Evolutionary conservation across 352 stramenopile genomes (phyloP).

Genomic region (Pythium scleroteichum): DNA sequence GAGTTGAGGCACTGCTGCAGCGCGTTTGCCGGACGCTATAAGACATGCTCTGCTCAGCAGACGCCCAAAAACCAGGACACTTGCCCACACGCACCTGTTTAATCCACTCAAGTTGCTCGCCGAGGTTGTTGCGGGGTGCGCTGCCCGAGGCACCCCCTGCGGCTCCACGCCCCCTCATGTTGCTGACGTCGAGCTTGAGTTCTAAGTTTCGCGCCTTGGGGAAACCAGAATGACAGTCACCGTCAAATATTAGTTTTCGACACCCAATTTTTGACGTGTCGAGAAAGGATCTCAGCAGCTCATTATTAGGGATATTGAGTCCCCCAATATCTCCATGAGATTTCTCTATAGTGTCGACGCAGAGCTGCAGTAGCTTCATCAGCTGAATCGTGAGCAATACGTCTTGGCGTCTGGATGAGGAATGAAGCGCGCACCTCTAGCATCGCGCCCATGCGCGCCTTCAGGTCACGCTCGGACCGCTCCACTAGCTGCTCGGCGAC

Average conservation of each 20-base stretch:
- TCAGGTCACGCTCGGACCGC: constrained; percentile 45
- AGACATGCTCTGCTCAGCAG: neutral
- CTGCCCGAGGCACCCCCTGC: constrained; percentile 4
- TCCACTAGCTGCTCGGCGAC: constrained; percentile 45
- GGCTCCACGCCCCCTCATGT: constrained; percentile 15
- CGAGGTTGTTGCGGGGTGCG: constrained; percentile 46
- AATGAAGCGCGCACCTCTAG: constrained; percentile 38
- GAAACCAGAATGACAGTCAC: constrained; percentile 25
- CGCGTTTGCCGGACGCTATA: constrained; percentile 39
- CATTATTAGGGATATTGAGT: too few species aligned
- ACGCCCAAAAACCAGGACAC: too few species aligned
- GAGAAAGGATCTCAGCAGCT: constrained; percentile 1
- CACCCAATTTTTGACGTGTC: neutral
- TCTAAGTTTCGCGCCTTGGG: constrained; percentile 3
- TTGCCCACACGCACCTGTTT: constrained; percentile 40
- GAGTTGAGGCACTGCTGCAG: constrained; percentile 81
- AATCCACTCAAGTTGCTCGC: constrained; percentile 65
- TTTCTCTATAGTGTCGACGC: constrained; percentile 20
- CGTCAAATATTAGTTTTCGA: too few species aligned
- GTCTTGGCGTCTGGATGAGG: too few species aligned
- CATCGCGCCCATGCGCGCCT: constrained; percentile 49
- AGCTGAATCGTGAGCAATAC: neutral
- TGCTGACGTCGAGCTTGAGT: constrained; percentile 25
- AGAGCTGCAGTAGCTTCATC: constrained; percentile 27
- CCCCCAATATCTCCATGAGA: too few species aligned